phyloP scores from a whole-genome alignment of 2,329 filamentous ascomycete genomes.

The Simplicillium aogashimaense region DNA sequence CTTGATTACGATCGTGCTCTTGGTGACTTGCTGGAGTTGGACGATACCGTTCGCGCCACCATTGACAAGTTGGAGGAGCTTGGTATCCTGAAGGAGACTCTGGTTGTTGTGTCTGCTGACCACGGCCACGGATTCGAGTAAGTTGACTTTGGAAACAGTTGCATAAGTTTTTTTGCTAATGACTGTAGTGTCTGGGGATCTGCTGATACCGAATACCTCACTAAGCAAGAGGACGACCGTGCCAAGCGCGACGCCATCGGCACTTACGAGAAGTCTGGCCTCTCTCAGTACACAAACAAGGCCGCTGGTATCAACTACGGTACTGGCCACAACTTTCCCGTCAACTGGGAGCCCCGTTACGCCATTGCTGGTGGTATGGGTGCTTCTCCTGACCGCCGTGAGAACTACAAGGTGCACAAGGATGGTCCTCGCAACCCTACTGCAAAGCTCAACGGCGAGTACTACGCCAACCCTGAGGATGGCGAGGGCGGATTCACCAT shows the following conservation, averaged over 20 bases:
- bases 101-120: constrained; percentile 75
- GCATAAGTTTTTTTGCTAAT: constrained; percentile 4
- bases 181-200: constrained; percentile 55
- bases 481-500: constrained; percentile 56
- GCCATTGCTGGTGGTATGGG: constrained; percentile 64
- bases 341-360: constrained; percentile 79
- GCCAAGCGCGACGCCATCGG: constrained; percentile 68
- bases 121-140: constrained; percentile 80
- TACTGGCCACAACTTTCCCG: constrained; percentile 67
- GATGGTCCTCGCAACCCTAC: constrained; percentile 54
- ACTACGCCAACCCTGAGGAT: constrained; percentile 61
- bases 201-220: constrained; percentile 71
- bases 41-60: constrained; percentile 72
- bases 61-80: constrained; percentile 58
- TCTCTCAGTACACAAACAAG: constrained; percentile 62
- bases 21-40: constrained; percentile 75
- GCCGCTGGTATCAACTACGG: constrained; percentile 54
- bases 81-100: constrained; percentile 61
- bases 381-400: constrained; percentile 64
- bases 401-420: constrained; percentile 66
- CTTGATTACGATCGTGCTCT: constrained; percentile 81
- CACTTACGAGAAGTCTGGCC: constrained; percentile 61
- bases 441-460: constrained; percentile 43
- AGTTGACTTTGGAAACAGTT: constrained; percentile 6
- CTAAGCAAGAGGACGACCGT: constrained; percentile 54